Evolutionary conservation across 495 filamentous ascomycete species (phyloP).

Genomic region (Aeminium ludgeri): DNA sequence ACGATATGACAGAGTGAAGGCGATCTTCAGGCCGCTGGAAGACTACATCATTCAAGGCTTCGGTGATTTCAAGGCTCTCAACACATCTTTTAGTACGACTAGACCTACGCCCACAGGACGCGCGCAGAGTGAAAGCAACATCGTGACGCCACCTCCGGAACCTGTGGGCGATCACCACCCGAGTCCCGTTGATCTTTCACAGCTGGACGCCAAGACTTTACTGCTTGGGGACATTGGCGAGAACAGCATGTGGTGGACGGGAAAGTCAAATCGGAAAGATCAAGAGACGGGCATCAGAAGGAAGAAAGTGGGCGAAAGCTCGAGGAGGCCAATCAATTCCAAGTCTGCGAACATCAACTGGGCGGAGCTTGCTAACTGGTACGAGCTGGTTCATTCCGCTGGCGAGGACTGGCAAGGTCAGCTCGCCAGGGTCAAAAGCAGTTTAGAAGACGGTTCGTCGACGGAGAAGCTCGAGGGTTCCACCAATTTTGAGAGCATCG

Average conservation of each 20-base stretch:
- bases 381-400: conserved; percentile 48
- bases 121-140: conserved; percentile 29
- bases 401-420: conserved; percentile 42
- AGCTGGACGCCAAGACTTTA: conserved; percentile 61
- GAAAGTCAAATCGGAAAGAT: conserved; percentile 29
- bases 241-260: conserved; percentile 75
- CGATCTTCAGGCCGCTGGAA: conserved; percentile 50
- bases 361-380: conserved; percentile 56
- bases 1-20: conserved; percentile 13
- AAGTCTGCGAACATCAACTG: conserved; percentile 64
- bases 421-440: conserved; percentile 28
- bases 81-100: conserved; percentile 46
- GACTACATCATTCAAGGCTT: conserved; percentile 57
- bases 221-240: conserved; percentile 66
- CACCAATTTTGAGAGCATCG: conserved; percentile 24
- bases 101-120: conserved; percentile 25
- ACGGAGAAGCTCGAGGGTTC: conserved; percentile 19
- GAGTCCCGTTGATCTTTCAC: conserved; percentile 25
- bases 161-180: background rate
- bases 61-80: conserved; percentile 51
- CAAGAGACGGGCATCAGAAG: conserved; percentile 19
- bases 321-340: conserved; percentile 30
- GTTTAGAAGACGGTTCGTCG: conserved; percentile 6
- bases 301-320: conserved; percentile 4
- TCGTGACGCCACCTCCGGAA: conserved; percentile 16